Conservation (phyloP, 31 red algal genomes). For the Odonthalia washingtoniensis region DNA sequence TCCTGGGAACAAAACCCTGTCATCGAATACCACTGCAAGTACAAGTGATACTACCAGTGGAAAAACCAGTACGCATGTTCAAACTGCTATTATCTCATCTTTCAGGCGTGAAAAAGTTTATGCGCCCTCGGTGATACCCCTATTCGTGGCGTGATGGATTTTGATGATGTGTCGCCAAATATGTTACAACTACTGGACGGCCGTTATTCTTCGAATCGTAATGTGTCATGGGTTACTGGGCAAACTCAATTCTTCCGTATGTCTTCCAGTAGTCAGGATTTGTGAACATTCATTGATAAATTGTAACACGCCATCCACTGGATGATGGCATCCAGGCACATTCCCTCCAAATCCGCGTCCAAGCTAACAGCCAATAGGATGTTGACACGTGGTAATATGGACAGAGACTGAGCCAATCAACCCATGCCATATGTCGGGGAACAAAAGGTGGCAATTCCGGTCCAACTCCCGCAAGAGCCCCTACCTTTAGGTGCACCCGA, state of each 20-base stretch:
- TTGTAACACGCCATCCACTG: too few relatives aligned
- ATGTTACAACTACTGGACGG: constrained; percentile 14
- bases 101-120: neutral
- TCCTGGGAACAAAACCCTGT: neutral
- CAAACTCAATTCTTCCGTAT: constrained; percentile 20
- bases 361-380: too few relatives aligned
- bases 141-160: neutral
- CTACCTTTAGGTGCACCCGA: too few relatives aligned
- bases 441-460: too few relatives aligned
- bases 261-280: constrained; percentile 2
- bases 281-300: constrained; percentile 11
- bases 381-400: too few relatives aligned
- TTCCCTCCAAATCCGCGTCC: too few relatives aligned
- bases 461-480: too few relatives aligned
- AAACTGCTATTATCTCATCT: neutral
- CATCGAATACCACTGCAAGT: neutral
- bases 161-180: neutral
- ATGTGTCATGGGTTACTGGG: neutral
- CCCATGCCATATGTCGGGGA: too few relatives aligned
- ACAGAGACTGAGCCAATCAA: too few relatives aligned
- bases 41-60: neutral
- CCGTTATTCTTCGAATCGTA: constrained; percentile 9
- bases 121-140: neutral
- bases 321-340: too few relatives aligned
- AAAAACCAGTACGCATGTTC: neutral